Percentiles rank a stretch among this genome's conserved stretches.
Conservation (phyloP, 2,329 filamentous ascomycete genomes). For the Eutypella sp. region DNA sequence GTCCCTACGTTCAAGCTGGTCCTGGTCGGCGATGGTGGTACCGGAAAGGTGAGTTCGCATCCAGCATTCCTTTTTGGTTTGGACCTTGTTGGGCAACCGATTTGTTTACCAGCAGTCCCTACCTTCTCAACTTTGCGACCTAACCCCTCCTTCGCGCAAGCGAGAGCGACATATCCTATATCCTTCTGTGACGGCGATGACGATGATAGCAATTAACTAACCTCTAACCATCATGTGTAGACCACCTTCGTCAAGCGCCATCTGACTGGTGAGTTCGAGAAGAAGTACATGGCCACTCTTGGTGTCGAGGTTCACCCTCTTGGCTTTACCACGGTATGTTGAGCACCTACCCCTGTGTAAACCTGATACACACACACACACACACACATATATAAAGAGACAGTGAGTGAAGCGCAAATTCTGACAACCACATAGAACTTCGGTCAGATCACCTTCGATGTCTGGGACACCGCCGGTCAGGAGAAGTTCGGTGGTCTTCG, state of each 20-base stretch:
- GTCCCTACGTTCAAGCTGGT: slow-evolving; percentile 98
- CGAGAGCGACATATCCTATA: too few relatives aligned
- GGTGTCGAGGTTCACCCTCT: slow-evolving; percentile 99
- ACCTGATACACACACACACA: too few relatives aligned
- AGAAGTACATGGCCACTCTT: slow-evolving; percentile 99
- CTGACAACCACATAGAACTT: slow-evolving; percentile 60
- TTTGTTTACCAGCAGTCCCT: slow-evolving; percentile 10
- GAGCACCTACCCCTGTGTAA: slow-evolving; percentile 20
- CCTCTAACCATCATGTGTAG: slow-evolving; percentile 41
- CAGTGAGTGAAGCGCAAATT: slow-evolving; percentile 12
- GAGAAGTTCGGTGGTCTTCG: slow-evolving; percentile 99
- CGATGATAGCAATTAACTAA: slow-evolving; percentile 11
- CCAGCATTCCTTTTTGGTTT: slow-evolving; percentile 7
- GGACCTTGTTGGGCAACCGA: not conserved
- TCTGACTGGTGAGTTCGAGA: slow-evolving; percentile 99
- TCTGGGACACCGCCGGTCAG: slow-evolving; percentile 98
- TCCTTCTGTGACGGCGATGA: not conserved
- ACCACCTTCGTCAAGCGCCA: slow-evolving; percentile 99
- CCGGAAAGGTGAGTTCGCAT: slow-evolving; percentile 77
- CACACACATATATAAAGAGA: slow-evolving; percentile 2
- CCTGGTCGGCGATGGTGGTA: slow-evolving; percentile 98
- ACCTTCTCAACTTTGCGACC: slow-evolving; percentile 16
- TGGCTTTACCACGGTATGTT: slow-evolving; percentile 91
- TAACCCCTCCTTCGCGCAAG: slow-evolving; percentile 22
- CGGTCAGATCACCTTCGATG: slow-evolving; percentile 95